These are phyloP conservation scores for Brassica cretica DNA, from an alignment of 345 rosid genomes.

Conservation along the genomic window DNA sequence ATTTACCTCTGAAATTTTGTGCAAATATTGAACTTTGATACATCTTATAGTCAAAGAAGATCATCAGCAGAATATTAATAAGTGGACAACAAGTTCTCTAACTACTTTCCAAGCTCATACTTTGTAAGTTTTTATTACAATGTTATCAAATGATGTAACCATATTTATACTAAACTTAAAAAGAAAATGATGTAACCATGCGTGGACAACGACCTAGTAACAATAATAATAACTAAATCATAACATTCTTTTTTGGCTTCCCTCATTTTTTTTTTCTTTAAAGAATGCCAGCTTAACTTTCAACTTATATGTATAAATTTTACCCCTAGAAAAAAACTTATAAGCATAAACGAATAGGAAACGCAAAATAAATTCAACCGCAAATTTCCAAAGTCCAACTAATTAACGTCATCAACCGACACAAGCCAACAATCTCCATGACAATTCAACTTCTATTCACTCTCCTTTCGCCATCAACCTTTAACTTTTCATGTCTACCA, in stretches of 20 bases:
- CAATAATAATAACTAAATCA: constrained; percentile 6
- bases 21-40: no score
- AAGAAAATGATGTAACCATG: no score
- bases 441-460: constrained; percentile 33
- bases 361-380: constrained; percentile 20
- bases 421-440: constrained; percentile 31
- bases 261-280: background rate
- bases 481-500: constrained; percentile 37
- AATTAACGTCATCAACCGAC: constrained; percentile 35
- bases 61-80: no score
- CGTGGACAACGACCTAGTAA: no score
- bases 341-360: constrained; percentile 3
- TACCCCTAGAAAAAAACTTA: background rate
- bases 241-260: constrained; percentile 8
- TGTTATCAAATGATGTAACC: no score
- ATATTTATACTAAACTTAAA: no score
- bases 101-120: no score
- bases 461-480: constrained; percentile 31
- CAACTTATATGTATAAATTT: background rate
- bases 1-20: no score
- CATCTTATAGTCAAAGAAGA: no score
- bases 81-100: no score
- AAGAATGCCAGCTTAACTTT: background rate
- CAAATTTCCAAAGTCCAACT: constrained; percentile 21
- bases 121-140: no score